Evolutionary conservation across 306 rosid genomes (phyloP).

Genomic region (Medicago truncatula): DNA sequence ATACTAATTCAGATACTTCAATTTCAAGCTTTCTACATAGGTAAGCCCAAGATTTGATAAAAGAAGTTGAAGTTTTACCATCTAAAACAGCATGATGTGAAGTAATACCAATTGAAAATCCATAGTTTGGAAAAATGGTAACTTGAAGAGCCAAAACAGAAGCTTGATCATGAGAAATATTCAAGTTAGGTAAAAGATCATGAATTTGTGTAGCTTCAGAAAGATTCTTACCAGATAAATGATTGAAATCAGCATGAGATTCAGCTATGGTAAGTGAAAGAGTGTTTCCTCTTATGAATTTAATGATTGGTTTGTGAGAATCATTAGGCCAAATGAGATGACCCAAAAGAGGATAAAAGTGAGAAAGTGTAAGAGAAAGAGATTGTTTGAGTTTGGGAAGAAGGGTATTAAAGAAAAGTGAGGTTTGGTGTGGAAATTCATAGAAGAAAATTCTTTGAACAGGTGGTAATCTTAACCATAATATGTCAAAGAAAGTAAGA

Average conservation of each 20-base stretch:
- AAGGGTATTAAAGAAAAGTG: conserved; percentile 27
- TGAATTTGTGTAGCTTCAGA: conserved; percentile 38
- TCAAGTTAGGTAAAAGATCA: conserved; percentile 49
- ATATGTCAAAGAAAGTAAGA: conserved; percentile 55
- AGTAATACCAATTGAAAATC: conserved; percentile 52
- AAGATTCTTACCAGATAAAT: conserved; percentile 21
- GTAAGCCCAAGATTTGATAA: conserved; percentile 65
- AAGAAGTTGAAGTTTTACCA: conserved; percentile 48
- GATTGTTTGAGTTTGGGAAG: conserved; percentile 51
- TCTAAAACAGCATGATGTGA: conserved; percentile 56
- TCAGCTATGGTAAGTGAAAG: conserved; percentile 50
- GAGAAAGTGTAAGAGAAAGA: conserved; percentile 38
- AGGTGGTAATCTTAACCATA: conserved; percentile 50
- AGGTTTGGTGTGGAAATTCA: conserved; percentile 29
- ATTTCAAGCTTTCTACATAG: conserved; percentile 35
- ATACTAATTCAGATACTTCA: conserved; percentile 4
- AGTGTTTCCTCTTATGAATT: neutral
- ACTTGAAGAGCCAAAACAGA: conserved; percentile 47
- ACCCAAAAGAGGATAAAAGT: conserved; percentile 48
- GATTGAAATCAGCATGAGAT: conserved; percentile 47
- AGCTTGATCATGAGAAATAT: conserved; percentile 39
- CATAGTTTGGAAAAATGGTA: conserved; percentile 53
- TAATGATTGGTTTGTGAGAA: conserved; percentile 44
- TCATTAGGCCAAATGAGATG: conserved; percentile 45
- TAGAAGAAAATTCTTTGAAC: conserved; percentile 49